Evolutionary conservation across 257 asterid genomes (phyloP).

Genomic region (Przewalskia tangutica): DNA sequence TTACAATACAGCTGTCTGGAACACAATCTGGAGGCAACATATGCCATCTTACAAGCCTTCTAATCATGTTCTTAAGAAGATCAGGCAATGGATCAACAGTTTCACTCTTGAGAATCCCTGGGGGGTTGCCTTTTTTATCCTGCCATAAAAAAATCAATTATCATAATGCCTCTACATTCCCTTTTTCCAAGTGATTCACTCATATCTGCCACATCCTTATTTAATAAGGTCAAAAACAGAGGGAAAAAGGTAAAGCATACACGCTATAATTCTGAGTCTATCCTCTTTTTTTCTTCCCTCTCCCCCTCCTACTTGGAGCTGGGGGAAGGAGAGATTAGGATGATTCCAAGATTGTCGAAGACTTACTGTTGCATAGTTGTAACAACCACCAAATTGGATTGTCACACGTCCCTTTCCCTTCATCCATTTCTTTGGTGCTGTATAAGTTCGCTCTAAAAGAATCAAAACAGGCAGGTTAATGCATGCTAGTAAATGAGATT

Average conservation of each 20-base stretch:
- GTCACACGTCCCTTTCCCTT: constrained; percentile 35
- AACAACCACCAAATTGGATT: constrained; percentile 41
- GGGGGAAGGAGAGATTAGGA: not conserved
- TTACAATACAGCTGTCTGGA: constrained; percentile 37
- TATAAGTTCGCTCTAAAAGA: constrained; percentile 19
- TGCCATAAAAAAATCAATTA: not conserved
- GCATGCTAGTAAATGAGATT: not conserved
- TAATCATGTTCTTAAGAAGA: constrained; percentile 26
- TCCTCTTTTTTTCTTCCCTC: not conserved
- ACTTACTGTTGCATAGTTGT: constrained; percentile 25
- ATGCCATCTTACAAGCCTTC: constrained; percentile 33
- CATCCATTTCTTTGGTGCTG: constrained; percentile 38
- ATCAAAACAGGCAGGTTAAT: not conserved
- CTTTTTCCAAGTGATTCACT: not conserved
- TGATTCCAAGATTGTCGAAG: not conserved
- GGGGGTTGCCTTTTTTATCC: constrained; percentile 32
- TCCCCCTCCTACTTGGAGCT: not conserved
- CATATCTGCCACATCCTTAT: not conserved
- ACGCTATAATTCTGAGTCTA: not conserved
- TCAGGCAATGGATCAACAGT: constrained; percentile 29
- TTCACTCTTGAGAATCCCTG: constrained; percentile 27
- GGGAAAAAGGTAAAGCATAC: not conserved
- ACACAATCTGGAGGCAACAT: constrained; percentile 30
- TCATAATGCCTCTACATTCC: not conserved
- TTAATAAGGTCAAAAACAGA: not conserved